Conservation (phyloP, 2,329 filamentous ascomycete genomes). For the Hymenoscyphus salicellus region DNA sequence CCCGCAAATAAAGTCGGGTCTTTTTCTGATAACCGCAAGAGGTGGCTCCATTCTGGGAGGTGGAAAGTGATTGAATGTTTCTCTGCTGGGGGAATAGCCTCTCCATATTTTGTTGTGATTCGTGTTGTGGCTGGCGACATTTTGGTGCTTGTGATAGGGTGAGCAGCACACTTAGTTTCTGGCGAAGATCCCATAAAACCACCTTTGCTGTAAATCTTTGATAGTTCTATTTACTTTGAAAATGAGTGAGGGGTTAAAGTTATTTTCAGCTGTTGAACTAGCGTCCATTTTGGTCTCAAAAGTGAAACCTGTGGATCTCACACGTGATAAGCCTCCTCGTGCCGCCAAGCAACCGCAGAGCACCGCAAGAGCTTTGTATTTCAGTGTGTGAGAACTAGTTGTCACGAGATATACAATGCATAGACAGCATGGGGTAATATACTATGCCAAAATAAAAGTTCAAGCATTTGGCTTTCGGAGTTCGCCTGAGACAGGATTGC, state of each 20-base stretch:
- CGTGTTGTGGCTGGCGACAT: constrained; percentile 1
- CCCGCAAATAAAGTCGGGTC: constrained; percentile 18
- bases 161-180: neutral
- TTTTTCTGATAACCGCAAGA: constrained; percentile 19
- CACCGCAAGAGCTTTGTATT: no score
- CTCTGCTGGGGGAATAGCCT: constrained; percentile 25
- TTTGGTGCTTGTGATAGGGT: neutral
- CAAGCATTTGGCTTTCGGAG: no score
- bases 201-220: neutral
- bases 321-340: neutral
- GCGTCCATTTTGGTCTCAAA: neutral
- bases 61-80: constrained; percentile 31
- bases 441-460: no score
- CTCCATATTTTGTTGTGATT: constrained; percentile 20
- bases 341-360: no score
- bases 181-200: neutral
- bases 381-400: no score
- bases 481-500: no score
- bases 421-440: no score
- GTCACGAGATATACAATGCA: no score
- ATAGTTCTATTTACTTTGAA: neutral
- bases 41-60: constrained; percentile 23
- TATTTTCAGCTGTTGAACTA: neutral
- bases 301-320: neutral
- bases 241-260: neutral